A percentile compares a stretch with the other conserved stretches of the same genome.
These are phyloP conservation scores for Backusella psychrophila DNA, from an alignment of 192 early-diverging fungal genomes.

Conservation along the genomic window DNA sequence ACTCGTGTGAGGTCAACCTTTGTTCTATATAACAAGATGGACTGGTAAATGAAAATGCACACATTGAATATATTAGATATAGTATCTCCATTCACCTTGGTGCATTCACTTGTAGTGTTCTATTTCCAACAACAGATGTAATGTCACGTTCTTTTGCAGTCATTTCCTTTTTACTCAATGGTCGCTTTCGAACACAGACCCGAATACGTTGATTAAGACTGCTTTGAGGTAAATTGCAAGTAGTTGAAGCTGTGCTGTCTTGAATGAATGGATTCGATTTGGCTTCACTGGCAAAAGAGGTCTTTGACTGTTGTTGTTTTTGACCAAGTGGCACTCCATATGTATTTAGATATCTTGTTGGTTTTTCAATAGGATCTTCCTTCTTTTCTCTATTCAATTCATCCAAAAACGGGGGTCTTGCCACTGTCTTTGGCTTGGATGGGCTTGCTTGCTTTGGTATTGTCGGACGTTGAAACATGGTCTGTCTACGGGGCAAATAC, in stretches of 20 bases:
- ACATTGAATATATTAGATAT: background rate
- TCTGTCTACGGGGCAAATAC: background rate
- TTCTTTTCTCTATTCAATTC: background rate
- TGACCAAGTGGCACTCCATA: conserved; percentile 63
- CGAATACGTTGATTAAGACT: conserved; percentile 83
- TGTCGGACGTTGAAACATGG: background rate
- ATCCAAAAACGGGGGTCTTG: conserved; percentile 2
- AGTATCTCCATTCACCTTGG: conserved; percentile 64
- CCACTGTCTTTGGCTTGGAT: background rate
- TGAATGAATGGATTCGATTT: conserved; percentile 2
- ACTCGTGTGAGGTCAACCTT: conserved; percentile 95
- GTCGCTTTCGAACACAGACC: conserved; percentile 96
- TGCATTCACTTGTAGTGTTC: conserved; percentile 84
- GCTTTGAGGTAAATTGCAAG: conserved; percentile 1
- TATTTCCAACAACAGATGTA: conserved; percentile 56
- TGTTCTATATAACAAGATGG: conserved; percentile 44
- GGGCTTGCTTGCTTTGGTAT: background rate
- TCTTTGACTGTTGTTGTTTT: background rate
- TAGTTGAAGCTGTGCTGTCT: background rate
- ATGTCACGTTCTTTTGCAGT: conserved; percentile 81
- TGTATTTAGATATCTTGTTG: conserved; percentile 58
- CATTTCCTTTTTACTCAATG: conserved; percentile 83
- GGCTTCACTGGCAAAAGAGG: background rate
- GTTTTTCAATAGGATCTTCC: background rate
- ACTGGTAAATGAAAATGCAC: background rate